A percentile compares a stretch with the other conserved stretches of the same genome.
Evolutionary conservation across 352 stramenopile species (phyloP).

Genomic region (Plasmopara muralis): DNA sequence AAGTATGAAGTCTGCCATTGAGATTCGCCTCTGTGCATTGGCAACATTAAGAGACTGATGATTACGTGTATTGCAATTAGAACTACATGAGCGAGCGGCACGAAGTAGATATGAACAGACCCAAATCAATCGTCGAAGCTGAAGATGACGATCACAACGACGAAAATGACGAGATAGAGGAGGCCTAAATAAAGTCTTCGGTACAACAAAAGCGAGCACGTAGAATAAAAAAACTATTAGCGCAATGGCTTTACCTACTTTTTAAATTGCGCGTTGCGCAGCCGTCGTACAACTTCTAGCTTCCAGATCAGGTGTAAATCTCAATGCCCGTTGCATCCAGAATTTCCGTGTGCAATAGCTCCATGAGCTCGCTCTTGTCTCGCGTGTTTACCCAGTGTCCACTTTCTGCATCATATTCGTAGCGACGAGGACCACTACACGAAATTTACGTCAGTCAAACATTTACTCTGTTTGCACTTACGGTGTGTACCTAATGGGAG

Average conservation of each 20-base stretch:
- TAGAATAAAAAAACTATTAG: no score
- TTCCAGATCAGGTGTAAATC: slow-evolving; percentile 46
- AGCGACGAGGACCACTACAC: slow-evolving; percentile 80
- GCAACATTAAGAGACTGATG: slow-evolving; percentile 1
- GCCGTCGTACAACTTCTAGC: background rate
- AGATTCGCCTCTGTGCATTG: slow-evolving; percentile 1
- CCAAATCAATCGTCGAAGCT: slow-evolving; percentile 11
- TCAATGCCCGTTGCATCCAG: slow-evolving; percentile 70
- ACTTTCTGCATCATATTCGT: slow-evolving; percentile 71
- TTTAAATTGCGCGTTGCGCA: background rate
- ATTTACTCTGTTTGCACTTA: background rate
- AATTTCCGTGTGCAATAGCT: slow-evolving; percentile 72
- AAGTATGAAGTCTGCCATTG: slow-evolving; percentile 28
- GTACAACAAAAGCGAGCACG: no score
- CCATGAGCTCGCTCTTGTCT: slow-evolving; percentile 66
- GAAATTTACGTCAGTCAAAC: background rate
- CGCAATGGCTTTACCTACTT: background rate
- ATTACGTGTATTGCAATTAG: slow-evolving; percentile 17
- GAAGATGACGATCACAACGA: slow-evolving; percentile 35
- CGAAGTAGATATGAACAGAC: slow-evolving; percentile 58
- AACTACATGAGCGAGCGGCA: slow-evolving; percentile 74
- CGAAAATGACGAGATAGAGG: slow-evolving; percentile 24
- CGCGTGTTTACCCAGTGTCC: slow-evolving; percentile 80
- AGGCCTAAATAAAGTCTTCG: background rate
- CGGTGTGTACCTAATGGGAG: slow-evolving; percentile 80